phyloP scores from a whole-genome alignment of 805 yeast genomes.

The Teunomyces gatunensis region DNA sequence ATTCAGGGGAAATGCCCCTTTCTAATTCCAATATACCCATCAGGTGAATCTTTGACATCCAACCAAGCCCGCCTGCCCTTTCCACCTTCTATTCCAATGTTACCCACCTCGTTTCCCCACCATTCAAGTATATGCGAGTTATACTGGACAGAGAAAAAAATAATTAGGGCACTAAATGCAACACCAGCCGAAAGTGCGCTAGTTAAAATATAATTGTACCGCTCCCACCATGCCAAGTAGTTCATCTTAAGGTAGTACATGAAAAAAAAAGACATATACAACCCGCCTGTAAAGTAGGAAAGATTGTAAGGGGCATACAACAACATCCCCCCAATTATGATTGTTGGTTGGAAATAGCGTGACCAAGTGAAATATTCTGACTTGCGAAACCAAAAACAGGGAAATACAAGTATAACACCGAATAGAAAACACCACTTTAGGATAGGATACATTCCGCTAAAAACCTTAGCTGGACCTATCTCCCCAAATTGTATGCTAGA shows the following conservation, averaged over 20 bases:
- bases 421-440: constrained; percentile 33
- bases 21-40: constrained; percentile 31
- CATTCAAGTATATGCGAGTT: constrained; percentile 11
- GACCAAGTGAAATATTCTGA: constrained; percentile 14
- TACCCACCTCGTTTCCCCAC: constrained; percentile 22
- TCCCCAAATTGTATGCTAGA: constrained; percentile 53
- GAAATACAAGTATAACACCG: constrained; percentile 28
- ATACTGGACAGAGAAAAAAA: constrained; percentile 13
- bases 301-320: constrained; percentile 12
- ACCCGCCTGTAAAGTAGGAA: constrained; percentile 11
- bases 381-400: constrained; percentile 14
- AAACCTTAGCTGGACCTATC: constrained; percentile 48
- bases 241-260: constrained; percentile 9
- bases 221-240: constrained; percentile 10
- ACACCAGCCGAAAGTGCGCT: constrained; percentile 12
- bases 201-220: constrained; percentile 12
- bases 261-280: constrained; percentile 5
- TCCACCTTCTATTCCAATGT: constrained; percentile 17
- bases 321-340: constrained; percentile 11
- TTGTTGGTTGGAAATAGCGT: constrained; percentile 15
- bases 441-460: constrained; percentile 30
- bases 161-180: constrained; percentile 13
- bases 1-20: constrained; percentile 27
- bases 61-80: constrained; percentile 23
- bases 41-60: constrained; percentile 20